phyloP scores from a whole-genome alignment of 352 stramenopile species.

The Phytophthora syringae region DNA sequence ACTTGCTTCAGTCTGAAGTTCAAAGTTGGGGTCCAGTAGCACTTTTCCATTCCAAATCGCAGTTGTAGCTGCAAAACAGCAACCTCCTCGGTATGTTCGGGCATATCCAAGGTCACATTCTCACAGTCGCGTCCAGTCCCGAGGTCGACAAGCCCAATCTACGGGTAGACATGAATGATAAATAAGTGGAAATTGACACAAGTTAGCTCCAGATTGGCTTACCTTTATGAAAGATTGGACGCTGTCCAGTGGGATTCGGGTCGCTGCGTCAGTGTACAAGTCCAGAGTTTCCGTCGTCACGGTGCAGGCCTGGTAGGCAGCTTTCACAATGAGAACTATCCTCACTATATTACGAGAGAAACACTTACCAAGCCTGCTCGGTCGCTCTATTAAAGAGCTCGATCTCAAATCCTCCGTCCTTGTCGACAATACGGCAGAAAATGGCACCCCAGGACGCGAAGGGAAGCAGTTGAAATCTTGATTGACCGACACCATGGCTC shows the following conservation, averaged over 20 bases:
- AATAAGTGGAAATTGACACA: neutral
- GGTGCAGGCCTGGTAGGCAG: constrained; percentile 1
- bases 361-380: constrained; percentile 7
- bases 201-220: too few species aligned
- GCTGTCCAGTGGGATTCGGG: constrained; percentile 14
- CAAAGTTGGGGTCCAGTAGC: constrained; percentile 8
- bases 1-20: constrained; percentile 7
- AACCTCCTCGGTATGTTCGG: neutral
- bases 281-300: constrained; percentile 2
- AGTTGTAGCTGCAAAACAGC: constrained; percentile 6
- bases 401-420: constrained; percentile 13
- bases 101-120: constrained; percentile 1
- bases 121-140: neutral
- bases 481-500: constrained; percentile 3
- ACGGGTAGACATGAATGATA: neutral
- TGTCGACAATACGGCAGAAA: constrained; percentile 13
- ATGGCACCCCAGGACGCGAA: neutral
- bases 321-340: neutral
- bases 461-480: constrained; percentile 9
- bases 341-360: neutral
- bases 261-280: constrained; percentile 1
- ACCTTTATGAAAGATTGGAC: constrained; percentile 10
- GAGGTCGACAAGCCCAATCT: neutral
- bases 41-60: constrained; percentile 1
- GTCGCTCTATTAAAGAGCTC: constrained; percentile 8